Evolutionary conservation across 192 early-diverging fungal species (phyloP), one percentile per base, ranked within the genome.

Genomic region (Umbelopsis vinacea): DNA sequence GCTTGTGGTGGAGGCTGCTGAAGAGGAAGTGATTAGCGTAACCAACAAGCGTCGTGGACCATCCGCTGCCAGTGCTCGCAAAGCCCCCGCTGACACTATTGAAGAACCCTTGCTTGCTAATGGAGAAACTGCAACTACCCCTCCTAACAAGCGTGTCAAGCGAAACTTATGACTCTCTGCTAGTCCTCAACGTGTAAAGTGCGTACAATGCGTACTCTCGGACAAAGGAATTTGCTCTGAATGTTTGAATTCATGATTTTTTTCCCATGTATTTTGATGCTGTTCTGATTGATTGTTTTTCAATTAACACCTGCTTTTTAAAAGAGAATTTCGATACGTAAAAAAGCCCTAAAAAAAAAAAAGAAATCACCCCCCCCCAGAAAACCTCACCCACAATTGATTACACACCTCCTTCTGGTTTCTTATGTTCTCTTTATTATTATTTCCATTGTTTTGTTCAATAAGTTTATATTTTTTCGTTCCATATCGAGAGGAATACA

Each of bases 1-100:
- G 0, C 94, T 98, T 24, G 90, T 98, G 40, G 70, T 96, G 74
- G 95, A 98, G 29, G 29, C 29, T 77, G 90, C 94, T 35, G 89
- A 95, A 74, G 97, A 98, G 79, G 92, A 91, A 85, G 92, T 26
- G 2, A 33, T 63, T 3, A 29, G 23, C 7, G 57, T 37, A 0
- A 37, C 17, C 57, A 63, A 63, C 29, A 63, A 63, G 33, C 57
- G 57, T n/a, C 57, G 57, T 35, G 33, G 33, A 17, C 57, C 57
- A 37, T 19, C 57, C 3, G 57, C 57, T 17, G 57, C 33, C 26
- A 35, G 15, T 63, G 57, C 57, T 37, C 57, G 57, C 26, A 63
- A 63, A 29, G 57, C 57, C 33, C 57, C 57, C 2, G 35, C 9
- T 35, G 57, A 63, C 26, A 29, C 17, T 19, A n/a, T 10, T 35